These are phyloP conservation scores for Solanum sitiens DNA, from an alignment of 257 asterid species.

Conservation along the genomic window DNA sequence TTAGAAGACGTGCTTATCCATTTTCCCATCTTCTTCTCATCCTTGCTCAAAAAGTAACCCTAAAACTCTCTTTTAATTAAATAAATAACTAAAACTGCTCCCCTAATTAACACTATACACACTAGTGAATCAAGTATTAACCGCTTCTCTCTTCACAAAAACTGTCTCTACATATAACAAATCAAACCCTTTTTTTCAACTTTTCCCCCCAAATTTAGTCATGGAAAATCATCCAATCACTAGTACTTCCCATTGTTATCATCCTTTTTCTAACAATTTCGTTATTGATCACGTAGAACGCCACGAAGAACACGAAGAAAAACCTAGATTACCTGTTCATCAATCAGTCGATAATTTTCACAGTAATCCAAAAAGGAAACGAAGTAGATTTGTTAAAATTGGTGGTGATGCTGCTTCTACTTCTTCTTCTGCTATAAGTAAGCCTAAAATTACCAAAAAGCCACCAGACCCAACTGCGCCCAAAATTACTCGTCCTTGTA, in stretches of 20 bases:
- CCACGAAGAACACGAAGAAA: not conserved
- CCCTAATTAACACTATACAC: not conserved
- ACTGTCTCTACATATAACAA: not conserved
- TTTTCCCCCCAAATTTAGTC: not conserved
- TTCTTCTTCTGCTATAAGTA: not conserved
- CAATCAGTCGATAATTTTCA: not conserved
- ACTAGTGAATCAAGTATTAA: not conserved
- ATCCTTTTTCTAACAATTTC: not conserved
- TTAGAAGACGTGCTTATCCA: not conserved
- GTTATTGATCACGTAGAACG: not conserved
- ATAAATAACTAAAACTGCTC: not conserved
- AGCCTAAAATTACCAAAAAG: constrained; percentile 22
- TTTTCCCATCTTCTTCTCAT: not conserved
- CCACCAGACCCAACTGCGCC: constrained; percentile 44
- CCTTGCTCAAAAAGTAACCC: not conserved
- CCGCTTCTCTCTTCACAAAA: not conserved
- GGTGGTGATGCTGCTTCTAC: not conserved
- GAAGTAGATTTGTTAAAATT: constrained; percentile 25
- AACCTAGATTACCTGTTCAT: not conserved
- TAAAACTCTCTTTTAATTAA: not conserved
- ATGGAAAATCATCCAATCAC: not conserved
- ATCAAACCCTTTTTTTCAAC: not conserved
- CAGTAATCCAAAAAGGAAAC: constrained; percentile 30
- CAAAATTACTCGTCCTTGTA: constrained; percentile 55
- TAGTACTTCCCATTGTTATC: not conserved